phyloP scores from a whole-genome alignment of 2,329 filamentous ascomycete species.

The Paraphaeosphaeria minitans region DNA sequence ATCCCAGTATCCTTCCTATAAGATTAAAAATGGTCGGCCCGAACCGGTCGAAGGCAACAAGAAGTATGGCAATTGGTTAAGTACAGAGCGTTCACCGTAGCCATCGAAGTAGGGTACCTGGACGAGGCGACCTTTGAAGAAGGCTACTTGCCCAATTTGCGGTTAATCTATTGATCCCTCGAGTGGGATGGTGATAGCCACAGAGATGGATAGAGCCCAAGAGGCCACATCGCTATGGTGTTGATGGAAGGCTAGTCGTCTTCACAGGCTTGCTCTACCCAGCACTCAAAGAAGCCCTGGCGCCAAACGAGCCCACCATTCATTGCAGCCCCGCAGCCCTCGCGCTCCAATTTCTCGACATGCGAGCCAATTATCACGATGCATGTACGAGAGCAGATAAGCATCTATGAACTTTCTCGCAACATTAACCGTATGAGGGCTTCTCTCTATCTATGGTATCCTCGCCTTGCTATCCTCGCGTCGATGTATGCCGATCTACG shows the following conservation, averaged over 20 bases:
- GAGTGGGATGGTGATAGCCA: background rate
- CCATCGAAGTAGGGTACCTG: too few species aligned
- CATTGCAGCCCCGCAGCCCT: background rate
- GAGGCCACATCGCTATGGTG: background rate
- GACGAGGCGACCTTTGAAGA: too few species aligned
- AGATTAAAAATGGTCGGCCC: too few species aligned
- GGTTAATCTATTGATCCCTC: background rate
- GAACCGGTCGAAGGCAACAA: too few species aligned
- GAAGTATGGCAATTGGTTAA: too few species aligned
- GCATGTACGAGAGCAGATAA: background rate
- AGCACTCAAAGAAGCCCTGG: background rate
- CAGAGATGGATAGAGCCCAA: background rate
- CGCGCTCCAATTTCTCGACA: background rate
- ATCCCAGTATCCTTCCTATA: too few species aligned
- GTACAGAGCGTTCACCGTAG: too few species aligned
- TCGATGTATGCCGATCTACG: background rate
- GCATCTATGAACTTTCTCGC: background rate
- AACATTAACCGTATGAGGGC: constrained; percentile 1
- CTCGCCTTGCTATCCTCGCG: background rate
- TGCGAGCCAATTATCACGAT: background rate
- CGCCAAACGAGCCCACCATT: background rate
- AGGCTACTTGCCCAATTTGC: too few species aligned
- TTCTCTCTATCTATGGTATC: background rate
- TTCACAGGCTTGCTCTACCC: background rate
- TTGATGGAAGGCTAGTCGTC: background rate